Conservation (phyloP, 345 rosid species). For the Aquilaria sinensis region DNA sequence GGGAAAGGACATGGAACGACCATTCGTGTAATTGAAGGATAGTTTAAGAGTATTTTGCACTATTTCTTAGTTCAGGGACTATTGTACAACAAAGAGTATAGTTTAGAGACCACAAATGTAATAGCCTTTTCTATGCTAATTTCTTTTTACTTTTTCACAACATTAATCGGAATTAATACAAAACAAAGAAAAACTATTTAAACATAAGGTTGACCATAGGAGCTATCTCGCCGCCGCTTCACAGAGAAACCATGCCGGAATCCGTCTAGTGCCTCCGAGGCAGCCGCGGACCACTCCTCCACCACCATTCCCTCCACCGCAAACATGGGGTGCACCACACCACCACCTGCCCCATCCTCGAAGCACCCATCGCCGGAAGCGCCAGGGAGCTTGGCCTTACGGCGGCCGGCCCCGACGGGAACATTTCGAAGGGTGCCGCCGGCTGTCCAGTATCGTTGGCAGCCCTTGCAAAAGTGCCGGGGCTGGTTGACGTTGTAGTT, state of each 20-base stretch:
- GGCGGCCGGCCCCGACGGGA: slow-evolving; percentile 92
- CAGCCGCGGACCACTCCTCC: slow-evolving; percentile 54
- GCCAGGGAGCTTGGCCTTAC: slow-evolving; percentile 68
- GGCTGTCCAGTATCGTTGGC: slow-evolving; percentile 98
- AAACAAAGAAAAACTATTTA: slow-evolving; percentile 17
- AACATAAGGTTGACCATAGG: slow-evolving; percentile 44
- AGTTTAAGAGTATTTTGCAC: too few species aligned
- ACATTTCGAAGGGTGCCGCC: slow-evolving; percentile 96
- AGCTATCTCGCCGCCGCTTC: slow-evolving; percentile 48
- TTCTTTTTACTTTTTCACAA: too few species aligned
- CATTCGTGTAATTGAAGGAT: too few species aligned
- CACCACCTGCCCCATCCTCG: slow-evolving; percentile 37
- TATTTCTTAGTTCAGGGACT: too few species aligned
- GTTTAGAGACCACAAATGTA: too few species aligned
- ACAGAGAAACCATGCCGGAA: slow-evolving; percentile 53
- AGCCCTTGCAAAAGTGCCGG: slow-evolving; percentile 93
- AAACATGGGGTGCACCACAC: slow-evolving; percentile 35
- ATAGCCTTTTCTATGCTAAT: too few species aligned
- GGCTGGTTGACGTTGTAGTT: slow-evolving; percentile 99
- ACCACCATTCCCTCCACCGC: slow-evolving; percentile 44
- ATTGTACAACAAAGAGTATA: too few species aligned
- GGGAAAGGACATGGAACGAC: too few species aligned
- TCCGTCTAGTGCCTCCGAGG: slow-evolving; percentile 35
- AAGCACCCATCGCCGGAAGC: slow-evolving; percentile 27
- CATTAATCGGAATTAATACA: not conserved